A percentile compares a stretch with the other conserved stretches of the same genome.
Evolutionary conservation across 495 filamentous ascomycete genomes (phyloP).

Genomic region (Neurospora sublineolata): DNA sequence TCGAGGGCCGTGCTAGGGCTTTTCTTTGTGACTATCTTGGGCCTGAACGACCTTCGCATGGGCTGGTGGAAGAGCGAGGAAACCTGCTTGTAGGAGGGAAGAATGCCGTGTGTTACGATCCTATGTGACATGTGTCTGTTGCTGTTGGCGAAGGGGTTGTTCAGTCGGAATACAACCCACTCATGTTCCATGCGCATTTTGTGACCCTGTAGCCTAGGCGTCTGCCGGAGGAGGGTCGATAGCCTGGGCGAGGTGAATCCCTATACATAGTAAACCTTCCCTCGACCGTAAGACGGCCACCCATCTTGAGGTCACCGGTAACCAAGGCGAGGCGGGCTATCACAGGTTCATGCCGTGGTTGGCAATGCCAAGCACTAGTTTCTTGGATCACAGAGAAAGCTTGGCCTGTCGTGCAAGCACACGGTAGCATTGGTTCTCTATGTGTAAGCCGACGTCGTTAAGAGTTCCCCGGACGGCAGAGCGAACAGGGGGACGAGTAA

Average conservation of each 20-base stretch:
- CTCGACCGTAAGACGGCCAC: background rate
- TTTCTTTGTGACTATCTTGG: background rate
- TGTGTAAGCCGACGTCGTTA: background rate
- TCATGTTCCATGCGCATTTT: background rate
- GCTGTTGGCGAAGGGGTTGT: background rate
- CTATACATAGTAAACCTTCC: background rate
- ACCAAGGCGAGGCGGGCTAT: background rate
- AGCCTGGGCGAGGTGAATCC: background rate
- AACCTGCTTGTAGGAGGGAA: background rate
- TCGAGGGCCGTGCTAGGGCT: background rate
- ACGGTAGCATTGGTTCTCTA: background rate
- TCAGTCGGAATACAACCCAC: background rate
- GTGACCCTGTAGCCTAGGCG: background rate
- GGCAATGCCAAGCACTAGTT: conserved; percentile 11
- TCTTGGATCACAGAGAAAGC: conserved; percentile 14
- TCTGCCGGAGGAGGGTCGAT: background rate
- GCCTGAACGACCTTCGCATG: background rate
- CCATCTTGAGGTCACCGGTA: background rate
- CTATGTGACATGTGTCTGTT: background rate
- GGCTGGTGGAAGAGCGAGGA: background rate
- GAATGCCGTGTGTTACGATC: background rate
- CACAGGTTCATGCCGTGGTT: background rate
- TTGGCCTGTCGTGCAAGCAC: conserved; percentile 19
- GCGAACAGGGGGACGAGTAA: background rate
- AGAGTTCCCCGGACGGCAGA: background rate